phyloP scores from a whole-genome alignment of 345 rosid species.

The Kandelia obovata region DNA sequence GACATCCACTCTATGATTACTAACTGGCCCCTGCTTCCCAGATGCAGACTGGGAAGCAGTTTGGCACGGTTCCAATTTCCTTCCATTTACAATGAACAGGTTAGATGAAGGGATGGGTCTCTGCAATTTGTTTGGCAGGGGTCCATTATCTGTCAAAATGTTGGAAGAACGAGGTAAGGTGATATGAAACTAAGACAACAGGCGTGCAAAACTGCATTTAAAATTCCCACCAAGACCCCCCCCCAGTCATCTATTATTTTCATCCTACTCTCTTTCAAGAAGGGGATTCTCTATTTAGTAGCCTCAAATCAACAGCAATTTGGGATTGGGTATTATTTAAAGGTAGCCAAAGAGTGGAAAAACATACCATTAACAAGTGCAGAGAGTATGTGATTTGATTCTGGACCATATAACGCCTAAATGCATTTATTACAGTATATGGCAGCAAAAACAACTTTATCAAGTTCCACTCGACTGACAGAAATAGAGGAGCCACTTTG shows the following conservation, averaged over 20 bases:
- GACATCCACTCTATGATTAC: conserved; percentile 3
- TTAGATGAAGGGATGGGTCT: conserved; percentile 3
- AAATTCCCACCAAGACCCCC: too few relatives aligned
- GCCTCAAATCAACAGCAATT: neutral
- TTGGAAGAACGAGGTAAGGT: conserved; percentile 6
- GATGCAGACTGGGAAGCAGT: conserved; percentile 3
- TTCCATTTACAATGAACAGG: conserved; percentile 17
- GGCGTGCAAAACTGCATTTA: conserved; percentile 9
- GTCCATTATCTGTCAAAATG: conserved; percentile 16
- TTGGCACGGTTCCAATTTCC: conserved; percentile 14
- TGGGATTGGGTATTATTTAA: conserved; percentile 8
- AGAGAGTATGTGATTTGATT: too few relatives aligned
- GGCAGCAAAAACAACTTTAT: conserved; percentile 2
- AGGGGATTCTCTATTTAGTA: too few relatives aligned
- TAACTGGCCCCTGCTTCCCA: conserved; percentile 7
- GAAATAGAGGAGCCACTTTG: conserved; percentile 17
- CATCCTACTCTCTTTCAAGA: too few relatives aligned
- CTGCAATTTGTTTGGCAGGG: conserved; percentile 12
- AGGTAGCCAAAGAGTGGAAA: neutral
- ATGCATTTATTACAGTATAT: conserved; percentile 1
- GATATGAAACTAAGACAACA: neutral
- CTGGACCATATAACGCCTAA: conserved; percentile 14
- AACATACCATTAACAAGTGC: conserved; percentile 17
- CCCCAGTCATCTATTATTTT: too few relatives aligned
- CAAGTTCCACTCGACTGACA: conserved; percentile 22